Percentiles rank a stretch among this genome's conserved stretches.
phyloP scores from a whole-genome alignment of 345 rosid genomes.

The Populus euphratica region DNA sequence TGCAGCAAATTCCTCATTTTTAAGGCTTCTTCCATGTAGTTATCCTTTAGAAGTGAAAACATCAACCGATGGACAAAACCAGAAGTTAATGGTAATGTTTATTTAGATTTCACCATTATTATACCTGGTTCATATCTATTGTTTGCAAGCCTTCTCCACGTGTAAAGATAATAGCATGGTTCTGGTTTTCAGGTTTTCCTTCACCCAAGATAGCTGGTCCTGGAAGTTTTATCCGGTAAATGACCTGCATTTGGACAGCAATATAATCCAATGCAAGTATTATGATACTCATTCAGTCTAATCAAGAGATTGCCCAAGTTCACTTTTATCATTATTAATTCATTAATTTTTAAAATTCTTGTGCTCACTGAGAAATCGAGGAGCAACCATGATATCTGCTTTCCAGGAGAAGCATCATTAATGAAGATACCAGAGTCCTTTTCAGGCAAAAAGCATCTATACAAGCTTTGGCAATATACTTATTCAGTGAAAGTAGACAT shows the following conservation, averaged over 20 bases:
- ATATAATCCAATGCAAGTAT: neutral
- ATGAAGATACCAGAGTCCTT: neutral
- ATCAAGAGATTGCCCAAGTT: too few relatives aligned
- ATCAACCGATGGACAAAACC: neutral
- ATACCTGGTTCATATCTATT: slow-evolving; percentile 98
- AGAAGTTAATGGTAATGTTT: neutral
- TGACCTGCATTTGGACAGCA: slow-evolving; percentile 50
- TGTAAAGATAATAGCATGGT: slow-evolving; percentile 92
- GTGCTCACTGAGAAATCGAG: neutral
- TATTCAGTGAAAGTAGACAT: neutral
- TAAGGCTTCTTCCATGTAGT: slow-evolving; percentile 98
- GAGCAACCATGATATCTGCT: neutral
- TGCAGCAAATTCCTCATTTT: slow-evolving; percentile 94
- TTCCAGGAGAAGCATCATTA: neutral
- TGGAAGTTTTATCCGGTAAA: slow-evolving; percentile 89
- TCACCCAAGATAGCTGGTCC: slow-evolving; percentile 98
- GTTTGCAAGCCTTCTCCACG: slow-evolving; percentile 99
- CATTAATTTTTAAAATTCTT: too few relatives aligned
- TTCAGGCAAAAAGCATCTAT: neutral
- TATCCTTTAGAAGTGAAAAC: slow-evolving; percentile 48
- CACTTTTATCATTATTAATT: too few relatives aligned
- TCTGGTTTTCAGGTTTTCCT: slow-evolving; percentile 99
- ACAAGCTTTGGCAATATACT: neutral
- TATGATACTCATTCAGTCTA: neutral
- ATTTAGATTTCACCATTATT: neutral